Percentiles rank a stretch among this genome's conserved stretches.
These are phyloP conservation scores for Pachysolen tannophilus DNA, from an alignment of 805 yeast genomes.

Conservation along the genomic window DNA sequence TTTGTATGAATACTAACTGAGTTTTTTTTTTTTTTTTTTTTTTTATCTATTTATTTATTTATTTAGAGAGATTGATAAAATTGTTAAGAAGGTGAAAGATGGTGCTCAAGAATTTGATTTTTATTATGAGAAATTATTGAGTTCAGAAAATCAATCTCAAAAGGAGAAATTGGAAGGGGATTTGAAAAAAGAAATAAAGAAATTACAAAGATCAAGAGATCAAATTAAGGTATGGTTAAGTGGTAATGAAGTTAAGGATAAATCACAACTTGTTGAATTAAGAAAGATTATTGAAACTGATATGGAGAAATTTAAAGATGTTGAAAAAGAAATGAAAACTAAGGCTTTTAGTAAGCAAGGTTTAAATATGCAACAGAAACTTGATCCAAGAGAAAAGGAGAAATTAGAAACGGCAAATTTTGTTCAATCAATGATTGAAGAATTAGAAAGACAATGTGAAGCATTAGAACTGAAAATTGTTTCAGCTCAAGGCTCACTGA, in stretches of 20 bases:
- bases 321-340: constrained; percentile 48
- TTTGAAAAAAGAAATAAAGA: constrained; percentile 52
- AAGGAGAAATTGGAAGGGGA: constrained; percentile 50
- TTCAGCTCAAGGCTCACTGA: constrained; percentile 22
- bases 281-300: constrained; percentile 32
- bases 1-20: constrained; percentile 2
- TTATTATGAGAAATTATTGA: constrained; percentile 45
- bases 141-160: constrained; percentile 40
- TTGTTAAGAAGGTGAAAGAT: constrained; percentile 51
- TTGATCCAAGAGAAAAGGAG: constrained; percentile 62
- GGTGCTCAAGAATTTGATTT: constrained; percentile 49
- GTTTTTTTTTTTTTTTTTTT: no score
- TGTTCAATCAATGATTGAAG: constrained; percentile 64
- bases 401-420: constrained; percentile 68
- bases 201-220: constrained; percentile 50
- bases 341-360: constrained; percentile 55
- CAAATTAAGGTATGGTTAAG: constrained; percentile 54
- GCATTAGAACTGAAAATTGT: constrained; percentile 66
- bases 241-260: constrained; percentile 42
- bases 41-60: no score
- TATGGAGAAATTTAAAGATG: constrained; percentile 54
- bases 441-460: constrained; percentile 74
- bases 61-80: constrained; percentile 48
- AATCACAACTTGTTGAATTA: constrained; percentile 38
- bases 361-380: constrained; percentile 30